These are phyloP conservation scores for Davidsoniella neocaledoniae DNA, from an alignment of 2,329 filamentous ascomycete genomes.

Conservation along the genomic window DNA sequence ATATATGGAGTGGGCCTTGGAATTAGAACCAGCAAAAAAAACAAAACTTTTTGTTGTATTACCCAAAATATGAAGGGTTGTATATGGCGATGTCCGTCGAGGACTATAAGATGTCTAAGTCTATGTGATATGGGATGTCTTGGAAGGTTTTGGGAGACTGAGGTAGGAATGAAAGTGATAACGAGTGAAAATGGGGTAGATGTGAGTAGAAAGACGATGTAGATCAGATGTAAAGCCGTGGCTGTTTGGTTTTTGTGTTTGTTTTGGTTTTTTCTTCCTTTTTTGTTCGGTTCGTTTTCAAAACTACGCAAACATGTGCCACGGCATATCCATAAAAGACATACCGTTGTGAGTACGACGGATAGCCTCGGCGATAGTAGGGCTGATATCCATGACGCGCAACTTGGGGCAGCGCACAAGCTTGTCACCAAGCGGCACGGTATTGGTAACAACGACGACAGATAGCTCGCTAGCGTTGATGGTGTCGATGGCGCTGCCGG, in stretches of 20 bases:
- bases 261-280: not conserved
- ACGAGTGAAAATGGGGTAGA: not conserved
- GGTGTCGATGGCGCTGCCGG: conserved; percentile 72
- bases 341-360: conserved; percentile 50
- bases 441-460: conserved; percentile 81
- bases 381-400: conserved; percentile 81
- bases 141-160: too few species aligned
- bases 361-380: conserved; percentile 59
- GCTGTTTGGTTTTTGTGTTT: not conserved
- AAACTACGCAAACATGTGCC: not conserved
- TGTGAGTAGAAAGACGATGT: not conserved
- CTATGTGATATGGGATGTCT: too few species aligned
- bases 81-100: too few species aligned
- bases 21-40: too few species aligned
- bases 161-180: too few species aligned
- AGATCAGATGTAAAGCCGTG: not conserved
- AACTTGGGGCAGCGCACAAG: conserved; percentile 62
- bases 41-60: too few species aligned
- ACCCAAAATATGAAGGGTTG: too few species aligned
- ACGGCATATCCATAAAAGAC: conserved; percentile 10
- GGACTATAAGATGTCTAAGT: too few species aligned
- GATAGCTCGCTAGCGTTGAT: conserved; percentile 63
- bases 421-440: conserved; percentile 44
- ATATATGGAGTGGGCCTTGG: too few species aligned
- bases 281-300: not conserved